Conservation (phyloP, 345 rosid genomes). For the Brassica cretica region DNA sequence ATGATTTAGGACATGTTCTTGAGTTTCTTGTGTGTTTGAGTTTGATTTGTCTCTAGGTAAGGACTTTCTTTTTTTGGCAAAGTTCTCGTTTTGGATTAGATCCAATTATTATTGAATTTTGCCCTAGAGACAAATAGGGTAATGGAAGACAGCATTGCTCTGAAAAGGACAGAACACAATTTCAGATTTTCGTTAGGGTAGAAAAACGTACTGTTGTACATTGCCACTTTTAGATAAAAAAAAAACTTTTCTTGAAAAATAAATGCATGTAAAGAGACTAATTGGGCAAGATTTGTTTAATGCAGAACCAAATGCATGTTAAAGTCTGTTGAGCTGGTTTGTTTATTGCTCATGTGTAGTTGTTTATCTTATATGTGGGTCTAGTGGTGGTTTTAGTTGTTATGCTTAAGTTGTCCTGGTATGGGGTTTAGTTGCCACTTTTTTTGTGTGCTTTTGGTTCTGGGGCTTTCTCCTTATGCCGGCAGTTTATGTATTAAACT, state of each 20-base stretch:
- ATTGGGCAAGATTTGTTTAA: not conserved
- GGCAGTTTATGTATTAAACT: too few relatives aligned
- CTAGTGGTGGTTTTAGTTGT: too few relatives aligned
- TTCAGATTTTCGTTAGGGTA: slow-evolving; percentile 16
- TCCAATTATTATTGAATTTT: slow-evolving; percentile 27
- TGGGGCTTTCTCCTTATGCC: too few relatives aligned
- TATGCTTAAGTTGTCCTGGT: too few relatives aligned
- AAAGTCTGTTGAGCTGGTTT: not conserved
- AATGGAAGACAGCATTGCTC: slow-evolving; percentile 35
- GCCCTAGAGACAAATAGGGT: slow-evolving; percentile 25
- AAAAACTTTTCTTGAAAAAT: slow-evolving; percentile 15
- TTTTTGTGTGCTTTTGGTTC: too few relatives aligned
- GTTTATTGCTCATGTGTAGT: not conserved
- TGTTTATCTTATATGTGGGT: not conserved
- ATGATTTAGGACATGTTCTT: slow-evolving; percentile 16
- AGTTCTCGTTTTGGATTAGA: not conserved
- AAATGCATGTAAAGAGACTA: slow-evolving; percentile 8
- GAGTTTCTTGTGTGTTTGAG: slow-evolving; percentile 4
- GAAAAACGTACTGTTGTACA: slow-evolving; percentile 25
- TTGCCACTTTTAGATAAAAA: slow-evolving; percentile 29
- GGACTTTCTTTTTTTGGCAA: not conserved
- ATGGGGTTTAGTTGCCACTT: too few relatives aligned
- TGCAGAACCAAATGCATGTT: not conserved
- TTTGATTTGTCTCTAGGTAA: slow-evolving; percentile 11
- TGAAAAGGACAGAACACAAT: slow-evolving; percentile 36